Conservation (phyloP, 495 filamentous ascomycete genomes). For the Podospora comata region DNA sequence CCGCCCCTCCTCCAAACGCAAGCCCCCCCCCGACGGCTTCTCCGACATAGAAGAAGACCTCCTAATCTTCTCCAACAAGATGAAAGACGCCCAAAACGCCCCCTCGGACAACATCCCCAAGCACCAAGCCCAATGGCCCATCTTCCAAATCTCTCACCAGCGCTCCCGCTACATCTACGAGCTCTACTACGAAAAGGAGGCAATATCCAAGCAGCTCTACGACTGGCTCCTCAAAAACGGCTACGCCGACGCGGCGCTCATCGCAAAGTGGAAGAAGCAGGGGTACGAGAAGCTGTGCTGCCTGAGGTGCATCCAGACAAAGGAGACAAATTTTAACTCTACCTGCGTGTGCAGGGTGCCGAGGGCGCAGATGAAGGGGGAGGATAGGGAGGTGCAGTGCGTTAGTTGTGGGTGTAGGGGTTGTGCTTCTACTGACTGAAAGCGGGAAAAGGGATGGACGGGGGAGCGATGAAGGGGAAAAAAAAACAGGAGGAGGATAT, state of each 20-base stretch:
- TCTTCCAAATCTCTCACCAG: slow-evolving; percentile 96
- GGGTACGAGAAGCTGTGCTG: slow-evolving; percentile 99
- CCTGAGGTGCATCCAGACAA: slow-evolving; percentile 93
- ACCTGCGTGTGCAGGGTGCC: slow-evolving; percentile 98
- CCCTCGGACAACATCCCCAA: slow-evolving; percentile 55
- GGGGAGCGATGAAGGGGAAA: too few species aligned
- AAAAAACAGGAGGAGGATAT: background rate
- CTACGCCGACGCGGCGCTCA: slow-evolving; percentile 90
- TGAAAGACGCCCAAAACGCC: slow-evolving; percentile 93
- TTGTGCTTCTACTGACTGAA: slow-evolving; percentile 79
- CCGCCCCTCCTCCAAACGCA: slow-evolving; percentile 71
- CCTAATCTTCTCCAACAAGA: slow-evolving; percentile 92
- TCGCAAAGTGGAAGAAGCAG: slow-evolving; percentile 99
- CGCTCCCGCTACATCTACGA: slow-evolving; percentile 93
- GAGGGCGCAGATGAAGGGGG: slow-evolving; percentile 76
- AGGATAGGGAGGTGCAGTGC: slow-evolving; percentile 86
- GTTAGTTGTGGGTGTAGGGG: slow-evolving; percentile 95
- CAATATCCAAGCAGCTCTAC: slow-evolving; percentile 85
- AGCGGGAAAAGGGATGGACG: background rate
- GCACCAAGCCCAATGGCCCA: slow-evolving; percentile 90
- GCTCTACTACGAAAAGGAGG: slow-evolving; percentile 96
- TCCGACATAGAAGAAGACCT: slow-evolving; percentile 95
- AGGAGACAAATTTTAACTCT: slow-evolving; percentile 97
- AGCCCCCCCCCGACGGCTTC: slow-evolving; percentile 93
- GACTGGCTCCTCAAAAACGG: slow-evolving; percentile 96